Percentiles rank a stretch among this genome's conserved stretches.
phyloP scores from a whole-genome alignment of 768 basidiomycete species.

The Pulveroboletus ravenelii region DNA sequence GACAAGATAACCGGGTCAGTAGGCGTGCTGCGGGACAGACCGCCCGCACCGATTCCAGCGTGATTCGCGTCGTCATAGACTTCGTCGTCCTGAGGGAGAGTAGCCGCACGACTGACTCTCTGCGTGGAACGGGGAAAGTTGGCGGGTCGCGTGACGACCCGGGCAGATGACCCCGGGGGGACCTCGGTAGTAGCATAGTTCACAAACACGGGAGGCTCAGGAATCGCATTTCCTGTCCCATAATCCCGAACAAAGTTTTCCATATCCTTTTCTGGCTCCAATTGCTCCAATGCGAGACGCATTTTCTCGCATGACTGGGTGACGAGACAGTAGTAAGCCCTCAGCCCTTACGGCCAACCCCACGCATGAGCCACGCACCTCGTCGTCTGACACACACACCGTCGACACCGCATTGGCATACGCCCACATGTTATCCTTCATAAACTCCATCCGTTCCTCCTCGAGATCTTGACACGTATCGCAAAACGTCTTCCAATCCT shows the following conservation, averaged over 20 bases:
- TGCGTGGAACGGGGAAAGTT: conserved; percentile 45
- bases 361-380: conserved; percentile 50
- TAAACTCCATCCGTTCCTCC: conserved; percentile 89
- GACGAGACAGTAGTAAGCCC: not conserved
- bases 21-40: conserved; percentile 31
- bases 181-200: conserved; percentile 71
- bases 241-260: conserved; percentile 85
- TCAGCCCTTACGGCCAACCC: not conserved
- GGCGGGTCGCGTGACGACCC: conserved; percentile 54
- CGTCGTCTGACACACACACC: conserved; percentile 92
- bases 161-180: conserved; percentile 53
- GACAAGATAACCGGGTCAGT: conserved; percentile 27
- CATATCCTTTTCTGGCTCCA: conserved; percentile 86
- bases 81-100: conserved; percentile 40
- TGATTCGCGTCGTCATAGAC: conserved; percentile 44
- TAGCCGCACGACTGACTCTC: conserved; percentile 23
- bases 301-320: conserved; percentile 85
- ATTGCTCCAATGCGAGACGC: conserved; percentile 78
- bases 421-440: conserved; percentile 93
- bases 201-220: conserved; percentile 83
- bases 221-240: conserved; percentile 84
- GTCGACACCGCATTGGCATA: conserved; percentile 96
- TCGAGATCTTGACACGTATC: conserved; percentile 95
- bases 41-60: conserved; percentile 70
- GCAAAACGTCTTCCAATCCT: conserved; percentile 91